phyloP scores from a whole-genome alignment of 306 rosid species.

The Ziziphus jujuba region DNA sequence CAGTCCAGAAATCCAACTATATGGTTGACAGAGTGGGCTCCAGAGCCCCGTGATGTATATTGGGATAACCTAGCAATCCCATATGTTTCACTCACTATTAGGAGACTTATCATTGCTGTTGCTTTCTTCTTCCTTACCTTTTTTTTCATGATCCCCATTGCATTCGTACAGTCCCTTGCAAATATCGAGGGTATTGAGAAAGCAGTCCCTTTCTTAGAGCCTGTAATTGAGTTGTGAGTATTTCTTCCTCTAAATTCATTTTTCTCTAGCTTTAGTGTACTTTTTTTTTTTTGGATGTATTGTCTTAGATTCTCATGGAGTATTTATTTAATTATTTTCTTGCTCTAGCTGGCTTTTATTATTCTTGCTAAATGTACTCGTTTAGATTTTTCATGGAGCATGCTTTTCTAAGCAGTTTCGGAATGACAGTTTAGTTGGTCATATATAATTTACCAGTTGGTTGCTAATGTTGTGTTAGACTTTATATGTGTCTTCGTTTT shows the following conservation, averaged over 20 bases:
- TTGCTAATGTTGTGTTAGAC: too few relatives aligned
- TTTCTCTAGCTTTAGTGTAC: not conserved
- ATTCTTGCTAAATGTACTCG: too few relatives aligned
- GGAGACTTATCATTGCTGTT: constrained; percentile 78
- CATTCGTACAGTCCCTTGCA: constrained; percentile 93
- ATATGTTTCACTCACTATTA: constrained; percentile 79
- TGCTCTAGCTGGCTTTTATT: too few relatives aligned
- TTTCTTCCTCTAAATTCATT: not conserved
- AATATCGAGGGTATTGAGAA: constrained; percentile 90
- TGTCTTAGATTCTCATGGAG: not conserved
- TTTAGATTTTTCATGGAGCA: too few relatives aligned
- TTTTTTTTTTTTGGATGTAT: not conserved
- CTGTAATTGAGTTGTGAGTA: constrained; percentile 72
- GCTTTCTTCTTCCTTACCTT: constrained; percentile 98
- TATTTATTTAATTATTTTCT: not conserved
- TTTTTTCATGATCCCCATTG: constrained; percentile 98
- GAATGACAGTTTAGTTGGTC: too few relatives aligned
- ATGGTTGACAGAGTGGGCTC: constrained; percentile 99
- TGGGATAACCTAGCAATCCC: constrained; percentile 98
- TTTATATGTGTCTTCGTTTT: too few relatives aligned
- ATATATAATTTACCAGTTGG: too few relatives aligned
- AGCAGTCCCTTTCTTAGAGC: constrained; percentile 71
- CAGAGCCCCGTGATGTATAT: constrained; percentile 88
- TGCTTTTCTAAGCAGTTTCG: too few relatives aligned
- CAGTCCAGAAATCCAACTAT: constrained; percentile 82